Evolutionary conservation across 2,329 filamentous ascomycete species (phyloP).

Genomic region (Colletotrichum tabaci): DNA sequence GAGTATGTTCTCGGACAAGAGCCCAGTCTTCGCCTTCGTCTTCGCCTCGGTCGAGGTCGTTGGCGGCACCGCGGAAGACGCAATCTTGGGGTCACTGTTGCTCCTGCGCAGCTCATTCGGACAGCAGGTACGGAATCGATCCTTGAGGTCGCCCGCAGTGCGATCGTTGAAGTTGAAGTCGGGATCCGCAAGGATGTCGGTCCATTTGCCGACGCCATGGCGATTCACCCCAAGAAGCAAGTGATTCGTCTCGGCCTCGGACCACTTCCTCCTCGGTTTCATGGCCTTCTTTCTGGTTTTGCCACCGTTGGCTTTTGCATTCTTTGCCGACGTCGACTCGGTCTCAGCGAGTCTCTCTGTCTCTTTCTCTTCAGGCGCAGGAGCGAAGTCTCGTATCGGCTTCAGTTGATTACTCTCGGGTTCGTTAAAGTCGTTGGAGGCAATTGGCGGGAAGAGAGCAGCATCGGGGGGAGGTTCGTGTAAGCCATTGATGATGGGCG

Average conservation of each 20-base stretch:
- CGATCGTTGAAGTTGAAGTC: slow-evolving; percentile 74
- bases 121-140: slow-evolving; percentile 77
- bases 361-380: slow-evolving; percentile 48
- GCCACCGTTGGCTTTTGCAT: slow-evolving; percentile 43
- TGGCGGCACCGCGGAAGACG: slow-evolving; percentile 34
- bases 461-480: slow-evolving; percentile 74
- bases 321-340: slow-evolving; percentile 47
- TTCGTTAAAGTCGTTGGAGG: slow-evolving; percentile 68
- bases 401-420: slow-evolving; percentile 60
- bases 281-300: slow-evolving; percentile 69
- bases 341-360: slow-evolving; percentile 47
- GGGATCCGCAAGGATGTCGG: slow-evolving; percentile 73
- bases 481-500: slow-evolving; percentile 76
- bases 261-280: slow-evolving; percentile 75
- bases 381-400: slow-evolving; percentile 59
- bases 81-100: slow-evolving; percentile 49
- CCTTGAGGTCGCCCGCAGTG: slow-evolving; percentile 75
- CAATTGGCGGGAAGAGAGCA: slow-evolving; percentile 75
- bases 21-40: slow-evolving; percentile 62
- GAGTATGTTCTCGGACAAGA: slow-evolving; percentile 71
- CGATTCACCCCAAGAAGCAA: slow-evolving; percentile 73
- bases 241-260: slow-evolving; percentile 75
- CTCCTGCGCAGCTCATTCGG: slow-evolving; percentile 70
- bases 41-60: slow-evolving; percentile 46
- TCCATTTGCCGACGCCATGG: slow-evolving; percentile 77